These are phyloP conservation scores for Vigna unguiculata DNA, from an alignment of 306 rosid genomes.

Conservation along the genomic window DNA sequence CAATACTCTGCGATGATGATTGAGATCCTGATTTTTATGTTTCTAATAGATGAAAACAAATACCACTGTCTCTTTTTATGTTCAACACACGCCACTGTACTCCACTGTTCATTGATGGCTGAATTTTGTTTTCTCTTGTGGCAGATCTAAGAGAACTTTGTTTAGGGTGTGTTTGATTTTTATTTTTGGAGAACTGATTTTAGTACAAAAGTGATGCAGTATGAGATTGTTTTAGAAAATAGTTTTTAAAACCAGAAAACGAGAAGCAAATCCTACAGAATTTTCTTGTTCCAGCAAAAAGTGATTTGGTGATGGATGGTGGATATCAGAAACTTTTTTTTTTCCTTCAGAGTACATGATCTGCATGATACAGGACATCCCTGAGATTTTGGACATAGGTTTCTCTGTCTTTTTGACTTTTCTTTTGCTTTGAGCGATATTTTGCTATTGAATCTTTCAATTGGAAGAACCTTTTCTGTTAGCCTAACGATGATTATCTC, in stretches of 20 bases:
- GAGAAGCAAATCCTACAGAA: background rate
- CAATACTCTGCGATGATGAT: constrained; percentile 8
- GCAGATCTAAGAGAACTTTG: constrained; percentile 34
- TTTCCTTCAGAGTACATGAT: constrained; percentile 5
- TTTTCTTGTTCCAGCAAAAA: constrained; percentile 9
- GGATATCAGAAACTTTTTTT: constrained; percentile 1
- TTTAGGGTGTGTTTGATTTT: background rate
- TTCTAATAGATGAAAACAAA: constrained; percentile 4
- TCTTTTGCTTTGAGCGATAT: constrained; percentile 5
- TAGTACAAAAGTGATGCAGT: constrained; percentile 23
- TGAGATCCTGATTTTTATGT: constrained; percentile 13
- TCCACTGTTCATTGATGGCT: background rate
- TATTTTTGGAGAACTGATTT: background rate
- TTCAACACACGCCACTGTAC: background rate
- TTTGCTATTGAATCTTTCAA: background rate
- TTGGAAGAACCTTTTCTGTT: background rate
- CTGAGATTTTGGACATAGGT: background rate
- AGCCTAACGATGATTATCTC: background rate
- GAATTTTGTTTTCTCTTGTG: constrained; percentile 15
- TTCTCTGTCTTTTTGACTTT: constrained; percentile 19
- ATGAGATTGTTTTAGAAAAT: background rate
- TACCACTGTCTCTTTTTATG: background rate
- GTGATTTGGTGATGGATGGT: constrained; percentile 14
- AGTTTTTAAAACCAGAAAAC: background rate
- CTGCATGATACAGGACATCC: constrained; percentile 4